These are phyloP conservation scores for Plasmodium reichenowi DNA, from an alignment of 169 alveolate genomes.

Conservation along the genomic window DNA sequence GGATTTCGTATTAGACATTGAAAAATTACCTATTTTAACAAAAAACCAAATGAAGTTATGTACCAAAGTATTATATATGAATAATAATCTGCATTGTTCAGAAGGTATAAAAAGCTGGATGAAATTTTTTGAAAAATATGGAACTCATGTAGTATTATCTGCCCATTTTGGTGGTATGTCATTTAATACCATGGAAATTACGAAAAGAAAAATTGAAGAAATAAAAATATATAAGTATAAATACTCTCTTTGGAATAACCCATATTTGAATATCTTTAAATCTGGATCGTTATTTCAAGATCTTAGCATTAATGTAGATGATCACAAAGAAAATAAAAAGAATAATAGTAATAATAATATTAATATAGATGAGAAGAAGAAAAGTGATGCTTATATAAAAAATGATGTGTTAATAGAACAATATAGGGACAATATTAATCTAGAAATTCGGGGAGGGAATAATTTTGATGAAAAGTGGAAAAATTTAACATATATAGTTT, in stretches of 20 bases:
- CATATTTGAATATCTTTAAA: constrained; percentile 42
- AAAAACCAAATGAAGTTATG: constrained; percentile 17
- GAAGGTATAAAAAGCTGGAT: constrained; percentile 78
- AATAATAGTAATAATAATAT: not conserved
- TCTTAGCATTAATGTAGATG: not conserved
- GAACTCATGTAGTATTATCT: constrained; percentile 80
- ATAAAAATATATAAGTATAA: constrained; percentile 57
- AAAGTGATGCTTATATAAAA: not conserved
- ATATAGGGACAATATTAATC: not conserved
- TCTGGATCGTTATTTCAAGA: constrained; percentile 9
- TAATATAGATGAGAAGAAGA: not conserved
- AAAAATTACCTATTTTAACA: constrained; percentile 49
- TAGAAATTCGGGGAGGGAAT: constrained; percentile 55
- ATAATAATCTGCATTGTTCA: constrained; percentile 44
- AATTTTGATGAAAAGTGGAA: constrained; percentile 25
- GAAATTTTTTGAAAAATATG: constrained; percentile 81
- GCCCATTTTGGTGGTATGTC: constrained; percentile 68
- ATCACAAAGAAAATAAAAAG: not conserved
- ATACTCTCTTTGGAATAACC: constrained; percentile 26
- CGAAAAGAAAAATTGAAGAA: constrained; percentile 29
- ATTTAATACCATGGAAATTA: constrained; percentile 41
- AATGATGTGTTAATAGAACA: not conserved
- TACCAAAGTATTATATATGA: not conserved
- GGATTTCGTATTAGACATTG: constrained; percentile 40
- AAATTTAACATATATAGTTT: constrained; percentile 26